Base-by-base conservation (phyloP, 164 flowering plant species). In the Magnolia changhungtana region DNA sequence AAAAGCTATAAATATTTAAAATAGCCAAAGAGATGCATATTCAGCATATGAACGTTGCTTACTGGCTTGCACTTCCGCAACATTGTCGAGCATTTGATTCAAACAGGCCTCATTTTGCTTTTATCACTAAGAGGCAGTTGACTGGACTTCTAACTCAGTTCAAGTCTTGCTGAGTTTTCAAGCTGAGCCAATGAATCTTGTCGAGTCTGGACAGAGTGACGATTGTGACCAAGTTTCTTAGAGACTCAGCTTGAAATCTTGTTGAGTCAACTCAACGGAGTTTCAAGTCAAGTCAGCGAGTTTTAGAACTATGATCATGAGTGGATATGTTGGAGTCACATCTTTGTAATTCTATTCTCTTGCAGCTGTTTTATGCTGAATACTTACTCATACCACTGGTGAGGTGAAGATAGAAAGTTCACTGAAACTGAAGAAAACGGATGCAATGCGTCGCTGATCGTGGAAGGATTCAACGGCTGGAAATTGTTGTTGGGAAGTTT, bases 281-380 rank as follows among this genome's bases (percentile, higher is more conserved):
- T 55, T 55, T 55, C 16, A 16, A 11, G 61, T 11, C 10, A 11
- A 11, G 61, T 16, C 13, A 55, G 13, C 18, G 61, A 27, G 29
- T 27, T 27, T 27, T 27, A 27, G 29, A 55, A 10, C 61, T 13
- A 11, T 55, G 61, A 3, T 55, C 45, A 37, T 5, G 7, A 37
- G 45, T 37, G 7, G 45, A 37, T 37, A 37, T 3, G 45, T 37
- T 3, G 45, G 45, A 37, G 45, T 37, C 4, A 0, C 10, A 9
- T 55, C 61, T 55, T 55, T 55, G 61, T 55, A 37, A 37, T 16
- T 59, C 67, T 67, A 55, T 8, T 72, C 72, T 59, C 18, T 72
- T 81, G 80, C 84, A 84, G 86, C 86, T 84, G n/a, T 84, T 84
- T 76, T 84, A 84, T 72, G 84, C 84, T 0, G 86, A 84, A 69